Percentiles rank a stretch among this genome's conserved stretches.
These are phyloP conservation scores for Quercus cerris DNA, from an alignment of 306 rosid genomes.

Conservation along the genomic window DNA sequence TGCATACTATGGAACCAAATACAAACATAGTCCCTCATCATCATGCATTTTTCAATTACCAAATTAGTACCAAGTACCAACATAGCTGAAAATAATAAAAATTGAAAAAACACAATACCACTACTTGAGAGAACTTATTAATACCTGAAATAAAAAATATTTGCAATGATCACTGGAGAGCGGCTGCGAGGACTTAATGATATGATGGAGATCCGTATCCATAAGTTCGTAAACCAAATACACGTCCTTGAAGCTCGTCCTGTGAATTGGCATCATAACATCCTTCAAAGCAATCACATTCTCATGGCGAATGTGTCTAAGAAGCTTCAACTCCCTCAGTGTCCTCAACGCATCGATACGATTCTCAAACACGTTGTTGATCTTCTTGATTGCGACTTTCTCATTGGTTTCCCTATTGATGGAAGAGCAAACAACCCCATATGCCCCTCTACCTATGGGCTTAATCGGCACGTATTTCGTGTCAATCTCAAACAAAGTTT, in stretches of 20 bases:
- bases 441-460: constrained; percentile 79
- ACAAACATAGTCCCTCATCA: neutral
- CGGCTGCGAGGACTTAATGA: constrained; percentile 67
- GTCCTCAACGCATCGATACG: constrained; percentile 63
- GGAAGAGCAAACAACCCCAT: constrained; percentile 85
- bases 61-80: constrained; percentile 1
- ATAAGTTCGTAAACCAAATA: constrained; percentile 93
- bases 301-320: constrained; percentile 65
- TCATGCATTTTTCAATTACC: neutral
- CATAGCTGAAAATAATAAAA: constrained; percentile 12
- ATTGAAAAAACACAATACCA: neutral
- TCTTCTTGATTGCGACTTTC: constrained; percentile 90
- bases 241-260: constrained; percentile 66
- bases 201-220: constrained; percentile 87
- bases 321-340: constrained; percentile 80
- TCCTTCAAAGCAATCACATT: constrained; percentile 85
- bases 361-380: constrained; percentile 66
- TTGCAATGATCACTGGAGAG: constrained; percentile 79
- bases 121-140: neutral
- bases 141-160: constrained; percentile 79
- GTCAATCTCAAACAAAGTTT: constrained; percentile 78
- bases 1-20: neutral
- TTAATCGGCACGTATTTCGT: constrained; percentile 78
- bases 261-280: constrained; percentile 71
- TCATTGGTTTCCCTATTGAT: constrained; percentile 70